Evolutionary conservation across 768 basidiomycete genomes (phyloP).

Genomic region (Termitomyces eurrhizus): DNA sequence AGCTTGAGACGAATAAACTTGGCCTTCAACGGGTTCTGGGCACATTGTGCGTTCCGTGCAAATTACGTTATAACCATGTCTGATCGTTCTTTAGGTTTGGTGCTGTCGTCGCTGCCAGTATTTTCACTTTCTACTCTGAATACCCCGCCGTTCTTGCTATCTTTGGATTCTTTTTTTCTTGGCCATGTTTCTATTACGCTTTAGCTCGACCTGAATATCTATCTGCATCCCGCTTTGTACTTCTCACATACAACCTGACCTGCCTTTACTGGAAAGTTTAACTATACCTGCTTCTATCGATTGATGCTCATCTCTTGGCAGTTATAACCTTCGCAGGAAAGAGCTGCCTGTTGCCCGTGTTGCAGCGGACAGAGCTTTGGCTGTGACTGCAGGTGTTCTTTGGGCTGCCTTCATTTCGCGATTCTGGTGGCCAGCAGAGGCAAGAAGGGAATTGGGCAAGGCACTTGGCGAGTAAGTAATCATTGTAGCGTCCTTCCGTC

Average conservation of each 20-base stretch:
- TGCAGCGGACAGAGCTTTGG: slow-evolving; percentile 71
- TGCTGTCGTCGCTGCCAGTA: slow-evolving; percentile 66
- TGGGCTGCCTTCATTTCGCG: slow-evolving; percentile 89
- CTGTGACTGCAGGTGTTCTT: slow-evolving; percentile 82
- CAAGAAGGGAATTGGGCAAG: slow-evolving; percentile 79
- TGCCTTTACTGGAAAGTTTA: slow-evolving; percentile 58
- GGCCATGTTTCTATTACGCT: slow-evolving; percentile 93
- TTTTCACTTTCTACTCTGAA: slow-evolving; percentile 75
- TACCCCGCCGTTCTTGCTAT: slow-evolving; percentile 70
- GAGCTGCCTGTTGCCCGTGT: slow-evolving; percentile 60
- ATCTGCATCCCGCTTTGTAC: slow-evolving; percentile 73
- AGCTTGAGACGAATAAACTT: slow-evolving; percentile 75
- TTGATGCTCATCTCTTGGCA: slow-evolving; percentile 22
- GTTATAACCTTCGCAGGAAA: slow-evolving; percentile 74
- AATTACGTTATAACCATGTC: slow-evolving; percentile 4
- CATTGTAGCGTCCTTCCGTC: too few relatives aligned
- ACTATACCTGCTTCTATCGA: not conserved
- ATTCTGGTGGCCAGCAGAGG: slow-evolving; percentile 96
- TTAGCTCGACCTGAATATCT: slow-evolving; percentile 75
- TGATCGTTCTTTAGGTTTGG: slow-evolving; percentile 52
- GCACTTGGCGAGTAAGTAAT: slow-evolving; percentile 75
- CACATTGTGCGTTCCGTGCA: slow-evolving; percentile 58
- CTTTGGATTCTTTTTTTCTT: slow-evolving; percentile 85
- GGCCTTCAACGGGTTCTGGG: slow-evolving; percentile 81
- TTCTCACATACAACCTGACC: slow-evolving; percentile 88